Evolutionary conservation across 352 stramenopile species (phyloP).

Genomic region (Aphanomyces euteiches): DNA sequence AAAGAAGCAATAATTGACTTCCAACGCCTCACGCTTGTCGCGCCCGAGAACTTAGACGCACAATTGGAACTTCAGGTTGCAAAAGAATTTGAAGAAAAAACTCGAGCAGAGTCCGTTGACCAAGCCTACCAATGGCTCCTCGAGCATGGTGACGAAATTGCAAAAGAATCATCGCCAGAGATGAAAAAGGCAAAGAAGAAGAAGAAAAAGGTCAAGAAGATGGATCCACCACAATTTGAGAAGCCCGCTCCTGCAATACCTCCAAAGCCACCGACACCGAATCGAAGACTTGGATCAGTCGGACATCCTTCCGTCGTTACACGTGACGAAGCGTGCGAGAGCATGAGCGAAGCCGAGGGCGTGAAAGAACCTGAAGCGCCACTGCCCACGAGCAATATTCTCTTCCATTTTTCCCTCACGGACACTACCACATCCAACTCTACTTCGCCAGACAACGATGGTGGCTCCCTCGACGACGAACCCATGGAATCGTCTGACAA

Average conservation of each 20-base stretch:
- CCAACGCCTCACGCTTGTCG: constrained; percentile 49
- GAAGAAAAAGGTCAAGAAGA: constrained; percentile 30
- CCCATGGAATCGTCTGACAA: constrained; percentile 31
- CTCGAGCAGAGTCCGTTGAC: constrained; percentile 39
- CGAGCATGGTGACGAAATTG: constrained; percentile 40
- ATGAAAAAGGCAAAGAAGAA: constrained; percentile 26
- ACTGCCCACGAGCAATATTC: neutral
- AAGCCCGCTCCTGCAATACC: neutral
- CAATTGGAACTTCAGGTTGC: constrained; percentile 69
- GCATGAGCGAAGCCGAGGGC: constrained; percentile 58
- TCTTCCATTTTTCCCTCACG: constrained; percentile 24
- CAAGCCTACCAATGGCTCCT: constrained; percentile 50
- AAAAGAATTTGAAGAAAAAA: constrained; percentile 37
- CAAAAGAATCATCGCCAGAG: constrained; percentile 9
- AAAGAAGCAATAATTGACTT: constrained; percentile 64
- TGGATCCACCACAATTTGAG: neutral
- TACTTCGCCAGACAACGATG: constrained; percentile 36
- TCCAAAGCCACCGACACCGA: neutral
- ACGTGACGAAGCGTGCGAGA: constrained; percentile 74
- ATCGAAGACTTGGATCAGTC: neutral
- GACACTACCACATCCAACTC: neutral
- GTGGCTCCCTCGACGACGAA: constrained; percentile 36
- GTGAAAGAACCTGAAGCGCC: neutral
- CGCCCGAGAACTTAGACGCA: constrained; percentile 71
- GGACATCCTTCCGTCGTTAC: constrained; percentile 35